Conservation (phyloP, 129 eudicot genomes). For the Helichrysum umbraculigerum region DNA sequence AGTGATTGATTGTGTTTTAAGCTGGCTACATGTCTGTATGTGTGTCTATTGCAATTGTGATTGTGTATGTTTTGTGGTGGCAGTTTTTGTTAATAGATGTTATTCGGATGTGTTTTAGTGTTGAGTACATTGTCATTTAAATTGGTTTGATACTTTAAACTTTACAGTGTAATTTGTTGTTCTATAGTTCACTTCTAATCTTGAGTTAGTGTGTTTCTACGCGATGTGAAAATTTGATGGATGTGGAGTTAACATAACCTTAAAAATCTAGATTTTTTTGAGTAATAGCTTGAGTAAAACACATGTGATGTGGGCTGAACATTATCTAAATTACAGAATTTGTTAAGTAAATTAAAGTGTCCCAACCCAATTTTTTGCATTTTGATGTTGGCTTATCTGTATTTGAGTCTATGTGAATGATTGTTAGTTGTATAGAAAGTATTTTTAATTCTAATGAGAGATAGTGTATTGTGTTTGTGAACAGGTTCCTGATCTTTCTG, state of each 20-base stretch:
- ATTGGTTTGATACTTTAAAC: no score
- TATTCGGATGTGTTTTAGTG: no score
- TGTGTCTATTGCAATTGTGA: no score
- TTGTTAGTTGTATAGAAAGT: neutral
- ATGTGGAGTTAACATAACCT: no score
- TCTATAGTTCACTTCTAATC: no score
- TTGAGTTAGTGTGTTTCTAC: neutral
- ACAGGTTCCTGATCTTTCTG: constrained; percentile 67
- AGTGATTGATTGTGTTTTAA: no score
- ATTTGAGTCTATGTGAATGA: neutral
- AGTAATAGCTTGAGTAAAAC: neutral
- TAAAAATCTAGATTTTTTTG: no score
- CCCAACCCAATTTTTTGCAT: neutral
- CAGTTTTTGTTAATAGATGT: no score
- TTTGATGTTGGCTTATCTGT: neutral
- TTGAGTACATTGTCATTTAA: no score
- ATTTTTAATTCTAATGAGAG: neutral
- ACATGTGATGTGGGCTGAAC: neutral
- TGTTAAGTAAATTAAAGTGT: neutral
- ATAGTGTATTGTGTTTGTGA: neutral
- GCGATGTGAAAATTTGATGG: neutral
- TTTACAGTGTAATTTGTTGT: no score
- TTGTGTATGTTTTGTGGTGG: no score
- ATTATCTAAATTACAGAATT: neutral
- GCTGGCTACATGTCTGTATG: no score